Conservation (phyloP, 352 stramenopile genomes). For the Phytophthora podocarpi region DNA sequence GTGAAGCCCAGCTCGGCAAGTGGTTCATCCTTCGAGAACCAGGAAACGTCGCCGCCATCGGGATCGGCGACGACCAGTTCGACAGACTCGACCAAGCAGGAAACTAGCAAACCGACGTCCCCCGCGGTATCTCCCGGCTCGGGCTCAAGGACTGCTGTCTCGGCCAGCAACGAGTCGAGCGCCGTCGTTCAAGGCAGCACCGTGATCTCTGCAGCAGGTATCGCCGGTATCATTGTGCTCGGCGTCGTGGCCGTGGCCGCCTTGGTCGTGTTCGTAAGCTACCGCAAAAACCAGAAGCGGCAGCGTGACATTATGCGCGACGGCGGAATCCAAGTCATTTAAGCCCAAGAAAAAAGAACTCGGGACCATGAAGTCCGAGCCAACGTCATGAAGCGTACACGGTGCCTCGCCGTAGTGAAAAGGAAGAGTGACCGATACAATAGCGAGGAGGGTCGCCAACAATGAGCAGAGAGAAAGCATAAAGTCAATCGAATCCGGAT, state of each 20-base stretch:
- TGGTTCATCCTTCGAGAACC: conserved; percentile 40
- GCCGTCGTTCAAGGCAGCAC: conserved; percentile 3
- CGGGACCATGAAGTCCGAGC: conserved; percentile 26
- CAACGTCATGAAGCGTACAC: conserved; percentile 23
- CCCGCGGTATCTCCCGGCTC: not conserved
- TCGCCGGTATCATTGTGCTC: conserved; percentile 63
- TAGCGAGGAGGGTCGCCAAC: conserved; percentile 12
- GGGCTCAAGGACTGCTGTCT: conserved; percentile 24
- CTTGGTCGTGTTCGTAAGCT: conserved; percentile 63
- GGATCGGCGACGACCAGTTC: conserved; percentile 6
- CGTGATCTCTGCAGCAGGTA: conserved; percentile 47
- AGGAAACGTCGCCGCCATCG: conserved; percentile 23
- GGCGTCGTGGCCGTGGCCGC: conserved; percentile 63
- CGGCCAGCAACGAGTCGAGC: conserved; percentile 51
- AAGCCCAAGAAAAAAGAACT: conserved; percentile 8
- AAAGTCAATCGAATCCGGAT: conserved; percentile 26
- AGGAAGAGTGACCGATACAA: conserved; percentile 10
- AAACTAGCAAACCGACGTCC: conserved; percentile 1
- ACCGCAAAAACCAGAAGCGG: conserved; percentile 80
- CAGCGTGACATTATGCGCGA: conserved; percentile 78
- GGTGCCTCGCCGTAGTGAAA: conserved; percentile 2
- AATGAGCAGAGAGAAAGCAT: conserved; percentile 17
- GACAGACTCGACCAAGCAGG: conserved; percentile 16
- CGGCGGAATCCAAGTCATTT: conserved; percentile 43
- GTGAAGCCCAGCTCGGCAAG: conserved; percentile 41